Conservation (phyloP, 2,329 filamentous ascomycete species). For the Botrytis galanthina region DNA sequence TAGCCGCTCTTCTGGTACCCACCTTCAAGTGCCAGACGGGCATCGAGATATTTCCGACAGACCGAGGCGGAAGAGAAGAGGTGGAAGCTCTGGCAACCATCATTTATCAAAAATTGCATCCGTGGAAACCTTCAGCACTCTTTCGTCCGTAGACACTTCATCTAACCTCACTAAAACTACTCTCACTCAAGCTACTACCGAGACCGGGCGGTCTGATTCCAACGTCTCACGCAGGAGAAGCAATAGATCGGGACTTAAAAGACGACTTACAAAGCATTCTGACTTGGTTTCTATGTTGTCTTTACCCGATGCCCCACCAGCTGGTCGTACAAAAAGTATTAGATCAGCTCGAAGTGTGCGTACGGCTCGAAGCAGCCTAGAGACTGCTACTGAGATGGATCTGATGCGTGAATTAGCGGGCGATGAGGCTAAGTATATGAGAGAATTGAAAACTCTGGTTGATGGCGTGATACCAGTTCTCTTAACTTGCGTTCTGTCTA, state of each 20-base stretch:
- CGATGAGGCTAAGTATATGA: slow-evolving; percentile 84
- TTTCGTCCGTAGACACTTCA: slow-evolving; percentile 27
- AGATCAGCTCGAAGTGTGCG: slow-evolving; percentile 77
- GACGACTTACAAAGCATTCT: slow-evolving; percentile 83
- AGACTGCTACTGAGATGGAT: slow-evolving; percentile 68
- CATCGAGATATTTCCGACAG: slow-evolving; percentile 19
- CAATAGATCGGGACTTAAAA: slow-evolving; percentile 42
- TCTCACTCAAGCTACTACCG: slow-evolving; percentile 43
- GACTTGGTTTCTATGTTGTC: slow-evolving; percentile 93
- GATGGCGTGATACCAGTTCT: slow-evolving; percentile 94
- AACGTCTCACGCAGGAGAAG: slow-evolving; percentile 34
- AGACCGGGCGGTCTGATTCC: slow-evolving; percentile 28
- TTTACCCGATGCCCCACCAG: slow-evolving; percentile 56
- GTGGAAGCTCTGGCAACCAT: slow-evolving; percentile 31
- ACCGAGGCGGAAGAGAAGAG: slow-evolving; percentile 24
- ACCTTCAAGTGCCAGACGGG: slow-evolving; percentile 22
- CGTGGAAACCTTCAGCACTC: slow-evolving; percentile 33
- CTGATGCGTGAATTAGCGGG: slow-evolving; percentile 75
- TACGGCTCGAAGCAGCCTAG: slow-evolving; percentile 64
- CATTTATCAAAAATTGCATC: slow-evolving; percentile 38
- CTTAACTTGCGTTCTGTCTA: slow-evolving; percentile 76
- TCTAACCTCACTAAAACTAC: slow-evolving; percentile 41
- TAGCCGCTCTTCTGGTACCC: slow-evolving; percentile 20
- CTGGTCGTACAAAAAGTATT: slow-evolving; percentile 64
- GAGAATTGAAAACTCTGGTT: slow-evolving; percentile 88